Evolutionary conservation across 192 early-diverging fungal genomes (phyloP).

Genomic region (Piromyces finnis): DNA sequence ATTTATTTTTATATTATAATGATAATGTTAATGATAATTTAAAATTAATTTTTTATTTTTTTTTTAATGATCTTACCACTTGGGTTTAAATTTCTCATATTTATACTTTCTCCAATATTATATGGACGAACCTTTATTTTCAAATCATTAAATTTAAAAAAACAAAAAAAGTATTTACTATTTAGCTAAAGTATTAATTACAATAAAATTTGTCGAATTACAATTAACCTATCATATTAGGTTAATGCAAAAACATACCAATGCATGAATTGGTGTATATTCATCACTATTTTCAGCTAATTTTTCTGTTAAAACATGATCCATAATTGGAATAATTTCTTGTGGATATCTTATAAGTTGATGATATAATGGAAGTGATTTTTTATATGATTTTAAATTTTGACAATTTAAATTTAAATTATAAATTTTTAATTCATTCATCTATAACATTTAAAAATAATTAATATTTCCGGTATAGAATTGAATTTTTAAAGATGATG

Average conservation of each 20-base stretch:
- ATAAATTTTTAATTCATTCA: constrained; percentile 41
- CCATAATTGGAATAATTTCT: constrained; percentile 88
- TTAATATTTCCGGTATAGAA: background rate
- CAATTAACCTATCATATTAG: no score
- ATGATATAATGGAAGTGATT: constrained; percentile 40
- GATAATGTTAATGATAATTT: no score
- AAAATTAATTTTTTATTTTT: no score
- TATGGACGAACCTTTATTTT: constrained; percentile 82
- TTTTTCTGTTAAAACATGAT: constrained; percentile 62
- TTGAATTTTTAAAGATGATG: no score
- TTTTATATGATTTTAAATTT: constrained; percentile 51
- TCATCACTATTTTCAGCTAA: constrained; percentile 21
- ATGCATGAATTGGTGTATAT: background rate
- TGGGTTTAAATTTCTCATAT: constrained; percentile 91
- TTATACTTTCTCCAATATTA: constrained; percentile 55
- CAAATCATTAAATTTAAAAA: no score
- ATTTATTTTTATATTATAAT: no score
- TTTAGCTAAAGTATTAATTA: no score
- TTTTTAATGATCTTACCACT: constrained; percentile 32
- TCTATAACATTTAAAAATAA: constrained; percentile 21
- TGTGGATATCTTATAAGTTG: constrained; percentile 84
- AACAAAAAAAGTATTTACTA: no score
- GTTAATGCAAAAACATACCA: background rate
- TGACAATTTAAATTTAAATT: constrained; percentile 79
- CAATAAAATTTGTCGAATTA: no score